Evolutionary conservation across 345 rosid genomes (phyloP), one percentile per base, ranked within the genome.

Genomic region (Lepidium sativum): DNA sequence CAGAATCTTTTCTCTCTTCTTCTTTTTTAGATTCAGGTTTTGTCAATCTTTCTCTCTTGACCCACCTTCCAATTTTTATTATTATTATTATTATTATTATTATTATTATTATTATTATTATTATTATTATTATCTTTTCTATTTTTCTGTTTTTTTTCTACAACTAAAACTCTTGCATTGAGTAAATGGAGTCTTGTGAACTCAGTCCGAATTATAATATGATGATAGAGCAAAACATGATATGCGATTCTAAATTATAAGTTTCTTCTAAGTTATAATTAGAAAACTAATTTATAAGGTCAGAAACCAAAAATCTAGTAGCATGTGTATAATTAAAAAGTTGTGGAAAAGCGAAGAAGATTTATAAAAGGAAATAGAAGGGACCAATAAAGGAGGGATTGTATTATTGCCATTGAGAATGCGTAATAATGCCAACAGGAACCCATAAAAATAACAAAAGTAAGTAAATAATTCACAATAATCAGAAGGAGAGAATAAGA

Each of bases 331-430:
- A 47, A 9, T 27, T 39, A 49, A 42, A 44, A 65, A 58, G 60
- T 27, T 65, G 32, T 41, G 45, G 33, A 34, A 70, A 65, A 58
- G 76, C 9, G 14, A 58, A 39, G 35, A 51, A 34, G 67, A 50
- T 65, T 72, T 72, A 17, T 4, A 48, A 65, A 65, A 50, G 47
- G 60, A 35, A 43, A 37, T 17, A 57, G 42, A 57, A 64, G 66
- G 71, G 71, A 72, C 67, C 50, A 33, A 72, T 45, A 59, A 70
- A 71, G 52, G 69, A 54, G n/a, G 38, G 47, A 33, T 53, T 67
- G 29, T 74, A 80, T 81, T 34, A 75, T 71, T 69, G 61, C 55
- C 55, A 42, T 41, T 54, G 68, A 58, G 77, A 80, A 80, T 53
- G 82, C 78, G 77, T 53, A 75, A 80, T 78, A 38, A 78, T 80